Evolutionary conservation across 805 yeast genomes (phyloP).

Genomic region (Wickerhamiella nectarea): DNA sequence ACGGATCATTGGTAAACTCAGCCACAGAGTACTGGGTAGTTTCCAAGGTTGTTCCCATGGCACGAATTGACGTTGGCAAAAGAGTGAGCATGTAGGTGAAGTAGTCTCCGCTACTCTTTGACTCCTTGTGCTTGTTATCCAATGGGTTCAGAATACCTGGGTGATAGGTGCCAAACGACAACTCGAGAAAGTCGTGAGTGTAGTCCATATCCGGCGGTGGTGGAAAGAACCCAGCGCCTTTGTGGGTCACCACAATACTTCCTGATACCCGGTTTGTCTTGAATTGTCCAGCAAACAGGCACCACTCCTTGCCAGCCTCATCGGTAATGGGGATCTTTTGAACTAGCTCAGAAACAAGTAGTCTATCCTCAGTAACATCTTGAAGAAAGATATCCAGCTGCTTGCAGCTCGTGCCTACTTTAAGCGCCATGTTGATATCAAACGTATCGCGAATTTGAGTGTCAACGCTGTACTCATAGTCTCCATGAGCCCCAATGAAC

Average conservation of each 20-base stretch:
- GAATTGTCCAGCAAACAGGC: slow-evolving; percentile 69
- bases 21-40: slow-evolving; percentile 79
- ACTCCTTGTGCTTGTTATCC: slow-evolving; percentile 41
- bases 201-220: slow-evolving; percentile 40
- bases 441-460: slow-evolving; percentile 41
- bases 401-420: slow-evolving; percentile 75
- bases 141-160: slow-evolving; percentile 82
- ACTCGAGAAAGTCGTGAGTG: slow-evolving; percentile 72
- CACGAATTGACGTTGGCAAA: slow-evolving; percentile 61
- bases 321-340: slow-evolving; percentile 37
- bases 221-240: neutral
- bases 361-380: slow-evolving; percentile 65
- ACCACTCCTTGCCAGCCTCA: slow-evolving; percentile 32
- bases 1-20: slow-evolving; percentile 23
- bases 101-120: slow-evolving; percentile 26
- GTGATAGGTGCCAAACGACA: slow-evolving; percentile 81
- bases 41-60: slow-evolving; percentile 53
- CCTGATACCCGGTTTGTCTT: slow-evolving; percentile 82
- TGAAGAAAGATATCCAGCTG: slow-evolving; percentile 58
- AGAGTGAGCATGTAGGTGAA: slow-evolving; percentile 61
- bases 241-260: slow-evolving; percentile 66
- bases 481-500: slow-evolving; percentile 67
- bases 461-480: slow-evolving; percentile 68
- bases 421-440: slow-evolving; percentile 62
- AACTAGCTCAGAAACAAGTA: slow-evolving; percentile 63